phyloP scores from a whole-genome alignment of 2,329 filamentous ascomycete genomes.

The Cladosporium sp. region DNA sequence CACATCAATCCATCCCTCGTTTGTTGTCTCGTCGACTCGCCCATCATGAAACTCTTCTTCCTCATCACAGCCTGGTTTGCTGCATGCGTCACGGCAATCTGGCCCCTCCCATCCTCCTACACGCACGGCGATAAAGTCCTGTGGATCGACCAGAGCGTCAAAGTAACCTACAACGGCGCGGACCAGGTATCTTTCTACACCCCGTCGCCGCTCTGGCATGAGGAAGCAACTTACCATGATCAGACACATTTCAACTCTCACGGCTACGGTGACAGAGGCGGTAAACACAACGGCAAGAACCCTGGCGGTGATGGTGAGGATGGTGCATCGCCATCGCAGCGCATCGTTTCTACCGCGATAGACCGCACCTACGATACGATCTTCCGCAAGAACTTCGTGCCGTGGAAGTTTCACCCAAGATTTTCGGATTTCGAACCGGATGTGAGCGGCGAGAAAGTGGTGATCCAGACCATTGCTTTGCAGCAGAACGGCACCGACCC shows the following conservation, averaged over 20 bases:
- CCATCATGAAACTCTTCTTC: slow-evolving; percentile 4
- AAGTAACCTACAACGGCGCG: slow-evolving; percentile 34
- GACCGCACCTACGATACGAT: slow-evolving; percentile 58
- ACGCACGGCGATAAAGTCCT: slow-evolving; percentile 36
- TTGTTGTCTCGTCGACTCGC: too few species aligned
- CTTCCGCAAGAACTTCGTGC: slow-evolving; percentile 65
- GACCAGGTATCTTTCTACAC: slow-evolving; percentile 14
- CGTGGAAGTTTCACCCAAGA: slow-evolving; percentile 71
- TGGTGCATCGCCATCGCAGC: not conserved
- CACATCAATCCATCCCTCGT: too few species aligned
- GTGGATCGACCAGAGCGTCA: slow-evolving; percentile 37
- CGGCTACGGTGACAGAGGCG: not conserved
- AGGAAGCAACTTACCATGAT: slow-evolving; percentile 8
- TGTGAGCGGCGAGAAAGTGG: slow-evolving; percentile 37
- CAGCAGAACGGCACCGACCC: slow-evolving; percentile 55
- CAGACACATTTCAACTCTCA: not conserved
- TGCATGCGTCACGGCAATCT: slow-evolving; percentile 34
- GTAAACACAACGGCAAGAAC: not conserved
- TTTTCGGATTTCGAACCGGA: slow-evolving; percentile 62
- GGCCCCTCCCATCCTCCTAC: slow-evolving; percentile 39
- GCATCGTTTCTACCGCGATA: slow-evolving; percentile 47
- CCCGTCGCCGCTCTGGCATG: not conserved
- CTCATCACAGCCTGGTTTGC: not conserved
- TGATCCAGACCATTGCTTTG: slow-evolving; percentile 59
- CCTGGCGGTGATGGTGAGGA: not conserved